Conservation (phyloP, 2,329 filamentous ascomycete species). For the Venturia asperata region DNA sequence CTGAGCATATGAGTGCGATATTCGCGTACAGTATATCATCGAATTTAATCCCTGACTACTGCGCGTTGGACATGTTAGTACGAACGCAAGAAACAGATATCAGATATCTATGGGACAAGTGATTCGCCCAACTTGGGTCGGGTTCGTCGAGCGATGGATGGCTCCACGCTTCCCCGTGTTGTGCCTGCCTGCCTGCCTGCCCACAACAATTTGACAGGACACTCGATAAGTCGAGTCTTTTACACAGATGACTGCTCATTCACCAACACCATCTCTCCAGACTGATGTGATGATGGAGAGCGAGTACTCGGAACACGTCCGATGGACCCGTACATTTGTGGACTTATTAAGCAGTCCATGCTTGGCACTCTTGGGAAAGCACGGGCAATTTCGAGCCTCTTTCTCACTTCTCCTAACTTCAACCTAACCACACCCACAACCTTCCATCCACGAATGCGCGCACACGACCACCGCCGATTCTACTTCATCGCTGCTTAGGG, state of each 20-base stretch:
- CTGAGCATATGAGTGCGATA: no score
- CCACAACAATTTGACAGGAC: background rate
- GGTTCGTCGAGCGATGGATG: background rate
- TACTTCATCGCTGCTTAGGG: background rate
- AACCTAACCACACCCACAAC: background rate
- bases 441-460: constrained; percentile 6
- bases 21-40: no score
- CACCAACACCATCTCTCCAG: background rate
- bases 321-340: background rate
- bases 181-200: background rate
- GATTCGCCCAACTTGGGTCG: no score
- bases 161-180: background rate
- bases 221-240: background rate
- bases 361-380: background rate
- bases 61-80: no score
- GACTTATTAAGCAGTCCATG: background rate
- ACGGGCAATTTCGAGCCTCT: background rate
- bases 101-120: no score
- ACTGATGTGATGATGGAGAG: background rate
- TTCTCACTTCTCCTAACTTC: background rate
- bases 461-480: background rate
- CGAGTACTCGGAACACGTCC: background rate
- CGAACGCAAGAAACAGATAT: no score
- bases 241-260: background rate
- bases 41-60: no score